These are phyloP conservation scores for Alternaria infectoria DNA, from an alignment of 2,329 filamentous ascomycete genomes.

Conservation along the genomic window DNA sequence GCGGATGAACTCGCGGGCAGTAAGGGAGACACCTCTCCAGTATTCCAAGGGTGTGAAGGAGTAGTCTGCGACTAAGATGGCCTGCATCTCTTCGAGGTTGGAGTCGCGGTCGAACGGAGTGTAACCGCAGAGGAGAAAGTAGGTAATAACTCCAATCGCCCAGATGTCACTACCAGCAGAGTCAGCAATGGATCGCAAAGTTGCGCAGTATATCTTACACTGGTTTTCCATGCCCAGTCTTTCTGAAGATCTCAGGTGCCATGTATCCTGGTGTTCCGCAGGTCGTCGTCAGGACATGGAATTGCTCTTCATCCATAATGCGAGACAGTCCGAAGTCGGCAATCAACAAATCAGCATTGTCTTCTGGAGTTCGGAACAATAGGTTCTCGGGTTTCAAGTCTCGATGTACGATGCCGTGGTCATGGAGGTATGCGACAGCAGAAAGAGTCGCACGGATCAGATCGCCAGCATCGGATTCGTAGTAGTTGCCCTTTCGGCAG, in stretches of 20 bases:
- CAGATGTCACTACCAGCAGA: slow-evolving; percentile 73
- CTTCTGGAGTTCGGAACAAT: slow-evolving; percentile 94
- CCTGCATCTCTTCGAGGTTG: slow-evolving; percentile 99
- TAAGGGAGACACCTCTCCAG: slow-evolving; percentile 89
- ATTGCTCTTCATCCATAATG: slow-evolving; percentile 99
- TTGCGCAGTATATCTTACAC: slow-evolving; percentile 61
- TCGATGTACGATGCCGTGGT: slow-evolving; percentile 97
- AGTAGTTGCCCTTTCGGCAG: slow-evolving; percentile 97
- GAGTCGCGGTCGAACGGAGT: slow-evolving; percentile 97
- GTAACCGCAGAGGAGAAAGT: slow-evolving; percentile 97
- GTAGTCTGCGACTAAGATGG: slow-evolving; percentile 95
- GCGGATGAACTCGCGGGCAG: slow-evolving; percentile 88
- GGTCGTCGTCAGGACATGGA: slow-evolving; percentile 95
- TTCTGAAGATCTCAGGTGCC: slow-evolving; percentile 99
- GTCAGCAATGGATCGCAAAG: slow-evolving; percentile 15
- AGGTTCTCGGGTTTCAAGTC: slow-evolving; percentile 98
- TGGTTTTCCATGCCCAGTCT: slow-evolving; percentile 95
- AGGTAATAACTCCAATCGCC: slow-evolving; percentile 98
- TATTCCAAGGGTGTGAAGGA: slow-evolving; percentile 93
- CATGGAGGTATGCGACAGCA: slow-evolving; percentile 97
- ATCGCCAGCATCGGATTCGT: slow-evolving; percentile 94
- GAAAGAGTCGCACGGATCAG: slow-evolving; percentile 93
- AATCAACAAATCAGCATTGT: slow-evolving; percentile 95
- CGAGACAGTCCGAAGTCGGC: slow-evolving; percentile 94
- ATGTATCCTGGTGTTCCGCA: slow-evolving; percentile 98